A percentile compares a stretch with the other conserved stretches of the same genome.
These are phyloP conservation scores for Lasiodiplodia hormozganensis DNA, from an alignment of 2,329 filamentous ascomycete species.

Conservation along the genomic window DNA sequence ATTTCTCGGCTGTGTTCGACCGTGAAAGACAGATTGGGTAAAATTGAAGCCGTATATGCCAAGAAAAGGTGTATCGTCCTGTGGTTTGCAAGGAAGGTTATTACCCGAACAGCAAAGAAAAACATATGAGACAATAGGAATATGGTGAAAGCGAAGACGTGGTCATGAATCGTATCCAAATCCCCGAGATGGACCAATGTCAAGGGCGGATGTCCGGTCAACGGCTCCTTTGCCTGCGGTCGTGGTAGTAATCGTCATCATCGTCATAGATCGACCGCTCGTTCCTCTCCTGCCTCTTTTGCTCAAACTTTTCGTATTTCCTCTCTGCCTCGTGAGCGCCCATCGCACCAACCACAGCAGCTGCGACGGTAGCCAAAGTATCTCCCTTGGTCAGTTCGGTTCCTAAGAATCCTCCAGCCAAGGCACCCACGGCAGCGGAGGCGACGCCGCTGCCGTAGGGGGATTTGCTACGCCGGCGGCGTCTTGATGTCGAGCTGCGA, in stretches of 20 bases:
- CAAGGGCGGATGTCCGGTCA: neutral
- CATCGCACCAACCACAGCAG: constrained; percentile 45
- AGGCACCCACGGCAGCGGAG: constrained; percentile 40
- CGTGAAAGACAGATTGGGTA: neutral
- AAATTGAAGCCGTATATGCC: neutral
- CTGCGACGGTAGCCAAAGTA: constrained; percentile 41
- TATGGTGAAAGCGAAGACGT: neutral
- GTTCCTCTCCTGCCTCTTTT: constrained; percentile 21
- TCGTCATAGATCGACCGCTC: neutral
- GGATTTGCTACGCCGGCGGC: constrained; percentile 11
- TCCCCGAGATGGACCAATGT: neutral
- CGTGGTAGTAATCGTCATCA: constrained; percentile 23
- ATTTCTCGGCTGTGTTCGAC: neutral
- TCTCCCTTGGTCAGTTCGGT: constrained; percentile 38
- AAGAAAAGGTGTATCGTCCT: neutral
- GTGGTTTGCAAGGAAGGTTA: neutral
- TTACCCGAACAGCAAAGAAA: neutral
- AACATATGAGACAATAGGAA: neutral
- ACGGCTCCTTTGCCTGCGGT: constrained; percentile 15
- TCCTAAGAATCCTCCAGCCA: constrained; percentile 44
- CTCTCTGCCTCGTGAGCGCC: constrained; percentile 41
- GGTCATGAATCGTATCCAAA: neutral
- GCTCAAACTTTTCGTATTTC: constrained; percentile 35
- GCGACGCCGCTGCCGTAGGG: constrained; percentile 20
- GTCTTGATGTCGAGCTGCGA: constrained; percentile 11